Evolutionary conservation across 2,329 filamentous ascomycete genomes (phyloP).

Genomic region (Macroventuria anomochaeta): DNA sequence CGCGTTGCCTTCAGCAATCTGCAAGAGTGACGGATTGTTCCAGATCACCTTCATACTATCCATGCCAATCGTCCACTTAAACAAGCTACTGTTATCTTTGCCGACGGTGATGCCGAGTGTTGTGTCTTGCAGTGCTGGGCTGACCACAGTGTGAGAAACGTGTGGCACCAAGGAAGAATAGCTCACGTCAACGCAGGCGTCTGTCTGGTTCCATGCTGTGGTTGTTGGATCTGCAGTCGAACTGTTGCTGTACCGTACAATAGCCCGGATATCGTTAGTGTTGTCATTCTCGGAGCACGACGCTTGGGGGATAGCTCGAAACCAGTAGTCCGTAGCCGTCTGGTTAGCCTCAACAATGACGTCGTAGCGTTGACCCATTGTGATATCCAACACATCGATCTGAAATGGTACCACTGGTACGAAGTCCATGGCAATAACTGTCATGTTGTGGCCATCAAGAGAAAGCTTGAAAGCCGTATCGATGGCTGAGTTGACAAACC

Average conservation of each 20-base stretch:
- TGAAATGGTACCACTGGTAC: constrained; percentile 49
- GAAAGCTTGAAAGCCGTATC: constrained; percentile 48
- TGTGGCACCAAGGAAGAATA: constrained; percentile 31
- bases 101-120: constrained; percentile 25
- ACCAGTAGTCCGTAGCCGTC: constrained; percentile 29
- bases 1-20: constrained; percentile 38
- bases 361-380: constrained; percentile 41
- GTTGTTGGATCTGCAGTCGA: constrained; percentile 41
- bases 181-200: constrained; percentile 46
- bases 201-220: constrained; percentile 27
- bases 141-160: constrained; percentile 20
- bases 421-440: constrained; percentile 49
- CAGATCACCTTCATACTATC: constrained; percentile 56
- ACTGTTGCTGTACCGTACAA: constrained; percentile 44
- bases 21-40: constrained; percentile 53
- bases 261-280: constrained; percentile 43
- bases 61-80: constrained; percentile 46
- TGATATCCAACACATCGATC: constrained; percentile 38
- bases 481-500: constrained; percentile 48
- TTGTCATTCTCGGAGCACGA: constrained; percentile 31
- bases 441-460: constrained; percentile 48
- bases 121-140: constrained; percentile 12
- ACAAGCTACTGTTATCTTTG: constrained; percentile 18
- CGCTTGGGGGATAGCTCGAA: constrained; percentile 28
- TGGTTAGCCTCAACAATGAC: constrained; percentile 36